Base-by-base conservation (phyloP, 306 rosid species). In the Cucurbita argyrosperma region DNA sequence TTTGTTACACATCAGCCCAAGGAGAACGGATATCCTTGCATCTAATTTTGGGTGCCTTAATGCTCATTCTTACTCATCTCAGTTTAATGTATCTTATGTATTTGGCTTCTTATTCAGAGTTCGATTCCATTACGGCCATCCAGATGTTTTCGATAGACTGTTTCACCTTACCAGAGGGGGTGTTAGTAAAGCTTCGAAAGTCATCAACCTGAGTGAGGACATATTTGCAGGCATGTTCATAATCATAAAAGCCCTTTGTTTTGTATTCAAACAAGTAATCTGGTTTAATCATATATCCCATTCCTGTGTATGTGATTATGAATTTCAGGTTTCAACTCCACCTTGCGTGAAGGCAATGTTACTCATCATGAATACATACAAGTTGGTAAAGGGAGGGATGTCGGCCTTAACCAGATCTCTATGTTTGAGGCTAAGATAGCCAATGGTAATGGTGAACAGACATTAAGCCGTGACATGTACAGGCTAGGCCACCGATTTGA, bases 131-230 rank as follows among this genome's bases (percentile, higher is more conserved):
- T 94, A 94, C 72, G 98, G 98, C 67, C 98, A 93, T 76, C 98
- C 98, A n/a, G 98, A 93, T 81, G 94, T 93, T 35, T 93, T 93
- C 71, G 97, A 93, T 65, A 83, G 98, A 76, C 85, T 94, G 47
- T 94, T 94, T 81, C 98, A 94, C 89, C 86, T 94, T 79, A 86
- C 98, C 71, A 89, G 98, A 90, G 98, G 98, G 43, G 98, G 98
- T 58, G 80, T 94, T 57, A 94, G 98, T 90, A 94, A 94, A 85
- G 97, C 98, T 82, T 94, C 98, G 47, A 84, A 84, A 87, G 90
- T 89, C 76, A 81, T 90, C 87, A 94, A 94, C 83, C 85, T 94
- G 79, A 94, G 98, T 72, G 98, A 94, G 78, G 98, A 94, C 88
- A 94, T 94, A 89, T 94, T 94, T 88, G 98, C 97, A 86, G 98